Percentiles rank a stretch among this genome's conserved stretches.
phyloP scores from a whole-genome alignment of 2,329 filamentous ascomycete species.

The Eutypella sp. region DNA sequence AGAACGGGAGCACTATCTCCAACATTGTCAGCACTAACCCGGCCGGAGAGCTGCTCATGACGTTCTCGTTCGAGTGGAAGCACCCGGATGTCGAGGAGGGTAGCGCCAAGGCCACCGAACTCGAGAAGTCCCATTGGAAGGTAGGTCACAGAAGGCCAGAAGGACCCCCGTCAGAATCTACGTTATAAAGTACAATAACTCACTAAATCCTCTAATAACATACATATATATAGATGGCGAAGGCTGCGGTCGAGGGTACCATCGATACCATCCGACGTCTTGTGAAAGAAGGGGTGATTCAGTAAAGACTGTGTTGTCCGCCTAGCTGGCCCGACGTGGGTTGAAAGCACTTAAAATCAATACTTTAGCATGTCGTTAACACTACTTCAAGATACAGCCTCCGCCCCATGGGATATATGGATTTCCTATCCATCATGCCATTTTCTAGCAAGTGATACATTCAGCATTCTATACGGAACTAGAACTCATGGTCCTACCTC shows the following conservation, averaged over 20 bases:
- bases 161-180: neutral
- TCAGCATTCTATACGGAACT: too few species aligned
- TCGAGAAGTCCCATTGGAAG: slow-evolving; percentile 23
- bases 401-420: too few species aligned
- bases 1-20: slow-evolving; percentile 30
- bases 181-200: neutral
- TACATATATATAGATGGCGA: slow-evolving; percentile 17
- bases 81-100: slow-evolving; percentile 24
- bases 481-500: too few species aligned
- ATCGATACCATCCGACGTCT: slow-evolving; percentile 24
- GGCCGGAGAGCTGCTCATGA: slow-evolving; percentile 28
- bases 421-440: too few species aligned
- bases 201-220: neutral
- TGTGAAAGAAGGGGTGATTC: slow-evolving; percentile 20
- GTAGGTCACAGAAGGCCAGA: slow-evolving; percentile 10
- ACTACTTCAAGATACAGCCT: too few species aligned
- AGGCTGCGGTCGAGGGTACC: slow-evolving; percentile 25
- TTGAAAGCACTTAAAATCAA: too few species aligned
- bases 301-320: too few species aligned
- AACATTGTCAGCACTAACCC: slow-evolving; percentile 28
- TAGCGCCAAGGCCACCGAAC: slow-evolving; percentile 18
- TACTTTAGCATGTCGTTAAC: too few species aligned
- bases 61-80: slow-evolving; percentile 32
- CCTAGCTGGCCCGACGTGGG: too few species aligned
- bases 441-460: too few species aligned